A percentile compares a stretch with the other conserved stretches of the same genome.
Evolutionary conservation across 306 rosid genomes (phyloP).

Genomic region (Rosa lucieae): DNA sequence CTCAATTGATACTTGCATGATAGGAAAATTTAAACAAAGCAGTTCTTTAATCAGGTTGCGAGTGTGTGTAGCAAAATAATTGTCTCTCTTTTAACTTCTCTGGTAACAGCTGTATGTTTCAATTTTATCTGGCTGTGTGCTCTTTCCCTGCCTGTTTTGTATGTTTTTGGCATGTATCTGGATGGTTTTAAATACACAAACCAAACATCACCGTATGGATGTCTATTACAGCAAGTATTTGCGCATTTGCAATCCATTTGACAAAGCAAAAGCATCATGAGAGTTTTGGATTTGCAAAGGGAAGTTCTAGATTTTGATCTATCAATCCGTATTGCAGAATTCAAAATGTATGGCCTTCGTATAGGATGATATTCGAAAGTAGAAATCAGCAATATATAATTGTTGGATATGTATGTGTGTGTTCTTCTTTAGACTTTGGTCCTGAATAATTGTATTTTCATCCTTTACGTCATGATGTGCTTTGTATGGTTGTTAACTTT

Average conservation of each 20-base stretch:
- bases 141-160: background rate
- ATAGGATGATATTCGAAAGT: background rate
- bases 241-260: background rate
- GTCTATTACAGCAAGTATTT: background rate
- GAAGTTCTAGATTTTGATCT: background rate
- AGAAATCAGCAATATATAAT: background rate
- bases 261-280: background rate
- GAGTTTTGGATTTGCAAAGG: background rate
- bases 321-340: background rate
- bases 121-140: constrained; percentile 6
- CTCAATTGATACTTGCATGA: background rate
- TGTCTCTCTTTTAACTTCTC: background rate
- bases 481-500: background rate
- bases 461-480: background rate
- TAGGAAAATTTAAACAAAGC: background rate
- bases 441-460: background rate
- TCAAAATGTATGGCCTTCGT: background rate
- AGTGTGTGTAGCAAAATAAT: background rate
- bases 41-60: background rate
- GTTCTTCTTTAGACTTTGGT: background rate
- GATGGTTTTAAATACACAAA: background rate
- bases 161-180: background rate
- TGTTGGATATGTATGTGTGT: background rate
- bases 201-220: background rate
- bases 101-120: background rate